These are phyloP conservation scores for Aaosphaeria arxii DNA, from an alignment of 2,329 filamentous ascomycete genomes.

Conservation along the genomic window DNA sequence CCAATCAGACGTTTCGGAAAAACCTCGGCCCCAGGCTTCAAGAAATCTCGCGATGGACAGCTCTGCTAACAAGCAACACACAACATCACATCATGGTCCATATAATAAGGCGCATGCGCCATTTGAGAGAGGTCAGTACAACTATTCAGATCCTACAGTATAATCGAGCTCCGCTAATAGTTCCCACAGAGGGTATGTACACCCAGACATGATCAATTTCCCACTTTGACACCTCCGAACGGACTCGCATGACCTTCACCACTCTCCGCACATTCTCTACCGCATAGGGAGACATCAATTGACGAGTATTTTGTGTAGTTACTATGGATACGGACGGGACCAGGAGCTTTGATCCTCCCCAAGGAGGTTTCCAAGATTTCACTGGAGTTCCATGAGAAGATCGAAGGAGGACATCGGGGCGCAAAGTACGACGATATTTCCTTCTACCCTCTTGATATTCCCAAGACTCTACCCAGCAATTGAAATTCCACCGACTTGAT, in stretches of 20 bases:
- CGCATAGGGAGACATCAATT: too few species aligned
- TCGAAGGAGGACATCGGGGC: conserved; percentile 68
- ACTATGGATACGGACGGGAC: conserved; percentile 72
- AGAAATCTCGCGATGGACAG: conserved; percentile 2
- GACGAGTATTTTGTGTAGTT: conserved; percentile 52
- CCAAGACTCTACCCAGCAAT: too few species aligned
- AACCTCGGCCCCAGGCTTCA: conserved; percentile 9
- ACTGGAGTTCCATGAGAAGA: conserved; percentile 64
- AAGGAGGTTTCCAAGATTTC: conserved; percentile 72
- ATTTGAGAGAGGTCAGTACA: conserved; percentile 65
- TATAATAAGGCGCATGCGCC: conserved; percentile 68
- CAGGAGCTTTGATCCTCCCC: conserved; percentile 79
- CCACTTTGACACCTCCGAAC: conserved; percentile 13
- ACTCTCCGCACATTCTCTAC: not conserved
- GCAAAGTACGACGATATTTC: conserved; percentile 55
- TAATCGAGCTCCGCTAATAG: too few species aligned
- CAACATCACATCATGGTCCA: conserved; percentile 46
- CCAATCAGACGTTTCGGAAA: not conserved
- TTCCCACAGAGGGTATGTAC: not conserved
- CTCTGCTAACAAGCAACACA: not conserved
- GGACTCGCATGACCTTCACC: not conserved
- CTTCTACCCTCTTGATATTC: conserved; percentile 1
- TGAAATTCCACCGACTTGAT: too few species aligned
- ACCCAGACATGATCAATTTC: conserved; percentile 29
- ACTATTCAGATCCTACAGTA: not conserved